phyloP scores from a whole-genome alignment of 2,329 filamentous ascomycete species.

The Pyrenochaeta sp. region DNA sequence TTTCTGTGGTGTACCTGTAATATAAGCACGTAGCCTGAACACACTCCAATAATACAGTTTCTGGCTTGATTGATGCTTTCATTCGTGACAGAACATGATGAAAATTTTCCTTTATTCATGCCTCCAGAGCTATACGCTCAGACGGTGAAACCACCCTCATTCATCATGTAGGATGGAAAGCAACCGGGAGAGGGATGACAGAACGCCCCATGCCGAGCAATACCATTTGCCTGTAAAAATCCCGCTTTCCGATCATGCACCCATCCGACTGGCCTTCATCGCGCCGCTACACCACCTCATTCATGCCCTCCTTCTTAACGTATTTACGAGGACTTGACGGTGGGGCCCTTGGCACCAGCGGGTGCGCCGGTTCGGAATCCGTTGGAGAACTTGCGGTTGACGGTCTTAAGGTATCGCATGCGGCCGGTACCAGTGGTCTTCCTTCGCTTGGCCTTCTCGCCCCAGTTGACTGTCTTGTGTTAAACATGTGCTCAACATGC shows the following conservation, averaged over 20 bases:
- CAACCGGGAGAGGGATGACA: slow-evolving; percentile 46
- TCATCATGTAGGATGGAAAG: slow-evolving; percentile 41
- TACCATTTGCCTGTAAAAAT: slow-evolving; percentile 46
- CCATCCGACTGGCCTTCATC: slow-evolving; percentile 36
- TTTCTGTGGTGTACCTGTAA: background rate
- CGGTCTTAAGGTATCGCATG: slow-evolving; percentile 92
- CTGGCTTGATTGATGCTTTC: slow-evolving; percentile 37
- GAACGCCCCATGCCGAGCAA: slow-evolving; percentile 51
- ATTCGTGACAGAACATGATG: slow-evolving; percentile 52
- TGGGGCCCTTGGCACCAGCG: slow-evolving; percentile 79
- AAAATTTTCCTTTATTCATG: slow-evolving; percentile 50
- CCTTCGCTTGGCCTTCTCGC: slow-evolving; percentile 99
- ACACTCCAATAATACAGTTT: background rate
- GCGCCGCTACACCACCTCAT: slow-evolving; percentile 31
- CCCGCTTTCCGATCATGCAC: slow-evolving; percentile 42
- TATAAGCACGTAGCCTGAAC: background rate
- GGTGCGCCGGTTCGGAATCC: slow-evolving; percentile 92
- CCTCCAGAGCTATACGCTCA: slow-evolving; percentile 44
- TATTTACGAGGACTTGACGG: slow-evolving; percentile 34
- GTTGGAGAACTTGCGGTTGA: slow-evolving; percentile 95
- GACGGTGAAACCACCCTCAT: slow-evolving; percentile 40
- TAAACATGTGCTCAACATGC: slow-evolving; percentile 27
- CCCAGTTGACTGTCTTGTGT: slow-evolving; percentile 86
- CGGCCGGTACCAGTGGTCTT: slow-evolving; percentile 98
- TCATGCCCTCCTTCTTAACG: slow-evolving; percentile 18